Evolutionary conservation across 352 stramenopile genomes (phyloP).

Genomic region (Globisporangium nodosum): DNA sequence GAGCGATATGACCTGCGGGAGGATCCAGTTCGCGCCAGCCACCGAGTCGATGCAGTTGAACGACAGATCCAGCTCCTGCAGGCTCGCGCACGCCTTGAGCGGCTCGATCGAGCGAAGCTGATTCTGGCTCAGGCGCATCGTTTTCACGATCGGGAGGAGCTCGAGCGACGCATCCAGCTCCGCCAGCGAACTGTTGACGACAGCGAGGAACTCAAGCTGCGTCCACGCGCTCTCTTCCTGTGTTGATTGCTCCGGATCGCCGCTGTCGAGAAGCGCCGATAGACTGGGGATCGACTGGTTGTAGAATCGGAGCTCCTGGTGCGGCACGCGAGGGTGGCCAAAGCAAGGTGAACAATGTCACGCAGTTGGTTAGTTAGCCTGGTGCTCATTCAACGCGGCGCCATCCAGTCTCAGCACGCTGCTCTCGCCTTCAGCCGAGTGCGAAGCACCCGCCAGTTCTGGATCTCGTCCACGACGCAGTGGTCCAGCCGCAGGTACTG

Average conservation of each 20-base stretch:
- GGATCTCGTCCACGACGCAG: constrained; percentile 4
- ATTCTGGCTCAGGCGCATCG: constrained; percentile 12
- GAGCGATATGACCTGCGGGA: constrained; percentile 9
- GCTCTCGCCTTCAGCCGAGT: constrained; percentile 10
- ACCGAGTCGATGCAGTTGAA: constrained; percentile 14
- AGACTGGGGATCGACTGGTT: constrained; percentile 4
- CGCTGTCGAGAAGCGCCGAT: constrained; percentile 3
- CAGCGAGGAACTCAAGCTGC: constrained; percentile 15
- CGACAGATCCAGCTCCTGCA: constrained; percentile 12
- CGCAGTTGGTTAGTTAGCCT: background rate
- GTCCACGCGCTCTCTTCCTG: constrained; percentile 3
- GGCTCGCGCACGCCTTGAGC: constrained; percentile 3
- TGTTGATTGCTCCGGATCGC: background rate
- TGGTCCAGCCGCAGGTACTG: constrained; percentile 13
- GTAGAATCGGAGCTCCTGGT: constrained; percentile 13
- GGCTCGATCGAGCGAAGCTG: constrained; percentile 4
- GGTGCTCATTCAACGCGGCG: background rate
- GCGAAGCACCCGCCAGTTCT: constrained; percentile 5
- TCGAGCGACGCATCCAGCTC: constrained; percentile 10
- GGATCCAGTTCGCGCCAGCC: constrained; percentile 5
- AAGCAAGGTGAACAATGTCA: background rate
- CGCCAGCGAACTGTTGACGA: constrained; percentile 12
- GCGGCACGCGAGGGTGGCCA: background rate
- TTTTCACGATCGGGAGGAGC: constrained; percentile 13
- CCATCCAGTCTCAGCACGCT: background rate